Conservation (phyloP, 139 green algal species). For the Asterochloris erici region DNA sequence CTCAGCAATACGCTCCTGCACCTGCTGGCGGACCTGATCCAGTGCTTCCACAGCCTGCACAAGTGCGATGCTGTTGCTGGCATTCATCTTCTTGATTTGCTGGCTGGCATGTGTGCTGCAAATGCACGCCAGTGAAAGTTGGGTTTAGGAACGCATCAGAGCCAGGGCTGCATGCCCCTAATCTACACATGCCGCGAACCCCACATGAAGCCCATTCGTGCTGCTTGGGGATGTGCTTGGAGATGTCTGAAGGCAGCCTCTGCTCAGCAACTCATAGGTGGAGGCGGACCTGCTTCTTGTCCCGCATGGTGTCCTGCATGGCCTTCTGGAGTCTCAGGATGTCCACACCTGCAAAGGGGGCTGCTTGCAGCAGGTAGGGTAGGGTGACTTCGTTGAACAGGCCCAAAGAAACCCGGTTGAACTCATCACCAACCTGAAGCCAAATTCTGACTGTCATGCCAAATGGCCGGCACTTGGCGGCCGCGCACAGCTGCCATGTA, state of each 20-base stretch:
- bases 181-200: no score
- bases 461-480: no score
- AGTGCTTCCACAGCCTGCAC: conserved; percentile 3
- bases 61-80: background rate
- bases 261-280: background rate
- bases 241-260: background rate
- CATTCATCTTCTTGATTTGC: no score
- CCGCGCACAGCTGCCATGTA: no score
- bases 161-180: no score
- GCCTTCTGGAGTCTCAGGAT: background rate
- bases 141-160: no score
- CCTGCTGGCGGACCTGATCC: background rate
- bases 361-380: conserved; percentile 7
- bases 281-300: background rate
- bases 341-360: conserved; percentile 13
- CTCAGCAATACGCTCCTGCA: background rate
- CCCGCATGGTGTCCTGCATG: conserved; percentile 1
- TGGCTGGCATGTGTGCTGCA: no score
- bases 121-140: no score
- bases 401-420: background rate
- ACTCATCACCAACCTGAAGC: background rate
- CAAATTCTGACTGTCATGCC: background rate
- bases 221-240: background rate
- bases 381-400: background rate
- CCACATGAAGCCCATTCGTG: background rate